Base-by-base conservation (phyloP, 129 eudicot genomes). In the Tanacetum coccineum region DNA sequence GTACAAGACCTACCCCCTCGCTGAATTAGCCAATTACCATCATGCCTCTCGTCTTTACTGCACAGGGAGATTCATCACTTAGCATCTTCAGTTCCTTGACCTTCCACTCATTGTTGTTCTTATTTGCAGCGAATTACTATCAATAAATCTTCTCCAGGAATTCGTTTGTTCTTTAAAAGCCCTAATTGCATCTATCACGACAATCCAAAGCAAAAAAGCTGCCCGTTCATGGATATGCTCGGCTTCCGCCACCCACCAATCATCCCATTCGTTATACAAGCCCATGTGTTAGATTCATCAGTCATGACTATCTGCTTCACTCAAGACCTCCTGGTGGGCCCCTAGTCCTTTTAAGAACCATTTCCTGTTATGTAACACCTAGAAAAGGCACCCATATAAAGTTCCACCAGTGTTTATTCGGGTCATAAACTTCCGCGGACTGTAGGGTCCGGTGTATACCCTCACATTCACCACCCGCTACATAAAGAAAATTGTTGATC, bases 381-480 rank as follows among this genome's bases (percentile, higher is more conserved):
- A 94, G 89, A 73, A 94, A 94, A 2, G 99, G 99, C 22, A 94
- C 99, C 10, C 93, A 79, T 62, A 94, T 85, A 17, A 83, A 86
- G 70, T 78, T 89, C 99, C 96, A 94, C 30, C 91, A 65, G 73
- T 84, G 83, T 74, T 76, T 88, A 25, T 89, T 94, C 13, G 96
- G 99, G 66, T 94, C 99, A 59, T 89, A 94, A 66, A 89, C 93
- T 66, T 94, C 99, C 50, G 89, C 99, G 0, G 99, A 84, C 25
- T 96, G 85, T 13, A 94, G 87, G 18, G 99, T 81, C 65, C 99
- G 80, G 46, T 86, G 95, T 45, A 89, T 89, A 62, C 99, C 96
- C 59, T 94, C 99, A 66, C 96, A 94, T 70, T 94, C 99, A 26
- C 99, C 99, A 50, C 99, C 99, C 17, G 99, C 99, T 52, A 94